Evolutionary conservation across 176 grass and related monocot species (phyloP).

Genomic region (Carex cristatella): DNA sequence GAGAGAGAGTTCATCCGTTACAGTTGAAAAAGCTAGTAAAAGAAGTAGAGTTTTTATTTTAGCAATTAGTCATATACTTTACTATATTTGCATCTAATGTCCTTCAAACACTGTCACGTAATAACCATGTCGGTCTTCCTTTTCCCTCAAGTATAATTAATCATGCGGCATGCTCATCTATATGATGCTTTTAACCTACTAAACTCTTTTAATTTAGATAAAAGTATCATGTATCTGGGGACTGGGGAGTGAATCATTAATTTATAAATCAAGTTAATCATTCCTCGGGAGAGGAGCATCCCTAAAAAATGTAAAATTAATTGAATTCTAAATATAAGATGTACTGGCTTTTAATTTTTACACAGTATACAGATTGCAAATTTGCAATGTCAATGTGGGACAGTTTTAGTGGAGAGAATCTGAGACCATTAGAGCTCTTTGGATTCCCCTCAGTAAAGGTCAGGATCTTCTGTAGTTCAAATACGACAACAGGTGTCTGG

Average conservation of each 20-base stretch:
- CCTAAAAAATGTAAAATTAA: not conserved
- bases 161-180: not conserved
- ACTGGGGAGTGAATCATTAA: not conserved
- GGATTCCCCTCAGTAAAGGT: conserved; percentile 3
- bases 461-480: not conserved
- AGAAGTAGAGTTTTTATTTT: not conserved
- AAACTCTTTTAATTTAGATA: not conserved
- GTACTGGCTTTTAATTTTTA: not conserved
- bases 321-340: not conserved
- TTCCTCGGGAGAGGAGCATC: not conserved
- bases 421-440: conserved; percentile 9
- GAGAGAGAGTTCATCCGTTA: conserved; percentile 24
- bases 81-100: not conserved
- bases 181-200: conserved; percentile 5
- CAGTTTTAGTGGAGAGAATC: conserved; percentile 16
- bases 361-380: too few relatives aligned
- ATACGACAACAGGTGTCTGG: not conserved
- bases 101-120: not conserved
- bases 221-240: not conserved
- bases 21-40: conserved; percentile 8
- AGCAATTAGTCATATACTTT: conserved; percentile 6
- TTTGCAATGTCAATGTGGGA: not conserved
- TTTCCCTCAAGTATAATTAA: not conserved
- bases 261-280: not conserved
- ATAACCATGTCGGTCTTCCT: not conserved